These are phyloP conservation scores for Macaranga tanarius DNA, from an alignment of 441 rosid genomes.

Conservation along the genomic window DNA sequence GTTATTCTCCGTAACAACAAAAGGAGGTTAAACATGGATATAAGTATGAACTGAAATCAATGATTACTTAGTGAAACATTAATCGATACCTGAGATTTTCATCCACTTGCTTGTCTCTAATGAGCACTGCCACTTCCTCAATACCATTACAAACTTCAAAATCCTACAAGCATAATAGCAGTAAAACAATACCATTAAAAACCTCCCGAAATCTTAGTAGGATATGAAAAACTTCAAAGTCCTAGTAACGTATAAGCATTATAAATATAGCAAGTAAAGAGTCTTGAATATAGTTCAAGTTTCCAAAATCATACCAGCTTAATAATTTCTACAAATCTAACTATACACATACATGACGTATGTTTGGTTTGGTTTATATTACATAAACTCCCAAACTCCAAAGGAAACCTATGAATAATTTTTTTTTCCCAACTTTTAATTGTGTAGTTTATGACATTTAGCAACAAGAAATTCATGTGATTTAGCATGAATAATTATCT, in stretches of 20 bases:
- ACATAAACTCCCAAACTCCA: too few species aligned
- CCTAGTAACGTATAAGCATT: conserved; percentile 22
- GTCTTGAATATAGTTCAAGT: too few species aligned
- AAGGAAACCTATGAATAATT: too few species aligned
- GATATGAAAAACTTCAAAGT: too few species aligned
- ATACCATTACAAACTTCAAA: conserved; percentile 81
- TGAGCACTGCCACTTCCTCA: conserved; percentile 77
- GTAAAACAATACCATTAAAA: too few species aligned
- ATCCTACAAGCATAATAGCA: conserved; percentile 50
- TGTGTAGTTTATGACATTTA: neutral
- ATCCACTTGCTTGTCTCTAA: conserved; percentile 79
- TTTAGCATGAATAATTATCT: too few species aligned
- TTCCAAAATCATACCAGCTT: too few species aligned
- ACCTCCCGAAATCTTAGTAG: too few species aligned
- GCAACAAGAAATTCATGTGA: neutral
- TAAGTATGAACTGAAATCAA: neutral
- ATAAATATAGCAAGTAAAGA: too few species aligned
- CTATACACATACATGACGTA: too few species aligned
- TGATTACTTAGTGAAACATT: neutral
- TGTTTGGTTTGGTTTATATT: neutral
- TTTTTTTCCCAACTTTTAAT: neutral
- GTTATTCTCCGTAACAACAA: neutral
- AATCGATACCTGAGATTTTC: conserved; percentile 74
- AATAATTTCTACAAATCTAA: too few species aligned
- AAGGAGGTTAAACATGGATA: neutral